phyloP scores from a whole-genome alignment of 2,329 filamentous ascomycete species.

The Pyrenophora tritici-repentis region DNA sequence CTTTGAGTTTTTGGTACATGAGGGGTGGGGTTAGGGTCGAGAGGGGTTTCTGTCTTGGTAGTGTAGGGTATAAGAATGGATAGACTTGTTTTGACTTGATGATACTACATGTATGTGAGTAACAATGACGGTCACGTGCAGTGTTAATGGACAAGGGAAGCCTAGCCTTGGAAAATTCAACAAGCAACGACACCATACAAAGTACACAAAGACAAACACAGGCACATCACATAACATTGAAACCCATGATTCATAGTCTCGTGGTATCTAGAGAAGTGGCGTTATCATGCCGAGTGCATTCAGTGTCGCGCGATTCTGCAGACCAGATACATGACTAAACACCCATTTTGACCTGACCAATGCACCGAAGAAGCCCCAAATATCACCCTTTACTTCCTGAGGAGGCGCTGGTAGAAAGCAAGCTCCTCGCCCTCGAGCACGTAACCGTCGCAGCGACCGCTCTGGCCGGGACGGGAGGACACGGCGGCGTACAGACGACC shows the following conservation, averaged over 20 bases:
- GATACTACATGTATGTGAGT: too few relatives aligned
- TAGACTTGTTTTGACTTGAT: too few relatives aligned
- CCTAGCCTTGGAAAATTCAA: too few relatives aligned
- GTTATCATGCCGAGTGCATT: slow-evolving; percentile 46
- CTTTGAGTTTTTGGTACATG: too few relatives aligned
- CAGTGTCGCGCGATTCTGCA: slow-evolving; percentile 45
- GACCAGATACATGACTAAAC: slow-evolving; percentile 50
- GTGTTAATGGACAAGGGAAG: too few relatives aligned
- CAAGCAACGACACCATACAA: too few relatives aligned
- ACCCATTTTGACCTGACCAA: slow-evolving; percentile 50
- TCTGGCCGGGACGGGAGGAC: slow-evolving; percentile 92
- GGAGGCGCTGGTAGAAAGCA: slow-evolving; percentile 99
- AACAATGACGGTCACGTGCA: too few relatives aligned
- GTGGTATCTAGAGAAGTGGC: slow-evolving; percentile 49
- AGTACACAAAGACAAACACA: too few relatives aligned
- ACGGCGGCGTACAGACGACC: slow-evolving; percentile 95
- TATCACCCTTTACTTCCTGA: slow-evolving; percentile 80
- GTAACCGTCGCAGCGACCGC: slow-evolving; percentile 95
- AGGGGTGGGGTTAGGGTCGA: too few relatives aligned
- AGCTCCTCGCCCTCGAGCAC: slow-evolving; percentile 99
- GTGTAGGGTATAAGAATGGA: too few relatives aligned
- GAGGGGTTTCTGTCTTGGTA: too few relatives aligned
- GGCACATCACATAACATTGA: slow-evolving; percentile 37
- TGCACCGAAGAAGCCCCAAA: slow-evolving; percentile 48
- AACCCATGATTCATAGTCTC: slow-evolving; percentile 46